phyloP scores from a whole-genome alignment of 192 early-diverging fungal genomes.

The Coemansia sp. region DNA sequence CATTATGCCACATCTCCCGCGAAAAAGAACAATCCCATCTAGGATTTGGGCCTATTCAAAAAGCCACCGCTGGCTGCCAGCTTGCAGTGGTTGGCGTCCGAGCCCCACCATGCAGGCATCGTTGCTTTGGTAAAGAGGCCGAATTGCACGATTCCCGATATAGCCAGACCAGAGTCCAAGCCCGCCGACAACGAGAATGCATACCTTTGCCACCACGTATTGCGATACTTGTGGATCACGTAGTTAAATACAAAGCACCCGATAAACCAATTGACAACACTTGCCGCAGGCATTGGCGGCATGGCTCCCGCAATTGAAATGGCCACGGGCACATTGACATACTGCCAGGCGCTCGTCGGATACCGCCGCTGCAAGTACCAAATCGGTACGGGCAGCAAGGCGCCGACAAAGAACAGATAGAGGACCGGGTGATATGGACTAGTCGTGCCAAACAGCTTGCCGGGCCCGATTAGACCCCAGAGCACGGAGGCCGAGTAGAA shows the following conservation, averaged over 20 bases:
- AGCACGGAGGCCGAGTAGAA: slow-evolving; percentile 75
- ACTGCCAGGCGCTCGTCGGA: slow-evolving; percentile 61
- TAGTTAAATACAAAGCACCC: slow-evolving; percentile 69
- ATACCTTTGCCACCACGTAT: slow-evolving; percentile 65
- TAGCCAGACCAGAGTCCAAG: slow-evolving; percentile 49
- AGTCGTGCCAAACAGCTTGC: slow-evolving; percentile 63
- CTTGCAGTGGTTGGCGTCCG: slow-evolving; percentile 92
- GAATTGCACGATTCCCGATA: slow-evolving; percentile 50
- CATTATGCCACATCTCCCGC: neutral
- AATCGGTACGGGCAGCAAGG: slow-evolving; percentile 67
- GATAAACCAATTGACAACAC: slow-evolving; percentile 70
- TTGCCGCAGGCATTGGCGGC: slow-evolving; percentile 63
- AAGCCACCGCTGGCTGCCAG: slow-evolving; percentile 92
- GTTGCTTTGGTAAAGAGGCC: slow-evolving; percentile 40
- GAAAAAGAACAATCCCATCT: neutral
- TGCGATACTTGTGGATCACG: slow-evolving; percentile 59
- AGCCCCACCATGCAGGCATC: slow-evolving; percentile 52
- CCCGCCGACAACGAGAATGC: slow-evolving; percentile 56
- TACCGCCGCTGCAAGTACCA: slow-evolving; percentile 63
- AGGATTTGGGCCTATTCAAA: slow-evolving; percentile 15
- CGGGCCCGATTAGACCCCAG: slow-evolving; percentile 77
- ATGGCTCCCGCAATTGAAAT: slow-evolving; percentile 61
- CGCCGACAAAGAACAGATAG: slow-evolving; percentile 62
- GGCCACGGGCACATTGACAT: slow-evolving; percentile 69
- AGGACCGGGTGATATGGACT: slow-evolving; percentile 55